Evolutionary conservation across 345 rosid genomes (phyloP).

Genomic region (Hibiscus syriacus): DNA sequence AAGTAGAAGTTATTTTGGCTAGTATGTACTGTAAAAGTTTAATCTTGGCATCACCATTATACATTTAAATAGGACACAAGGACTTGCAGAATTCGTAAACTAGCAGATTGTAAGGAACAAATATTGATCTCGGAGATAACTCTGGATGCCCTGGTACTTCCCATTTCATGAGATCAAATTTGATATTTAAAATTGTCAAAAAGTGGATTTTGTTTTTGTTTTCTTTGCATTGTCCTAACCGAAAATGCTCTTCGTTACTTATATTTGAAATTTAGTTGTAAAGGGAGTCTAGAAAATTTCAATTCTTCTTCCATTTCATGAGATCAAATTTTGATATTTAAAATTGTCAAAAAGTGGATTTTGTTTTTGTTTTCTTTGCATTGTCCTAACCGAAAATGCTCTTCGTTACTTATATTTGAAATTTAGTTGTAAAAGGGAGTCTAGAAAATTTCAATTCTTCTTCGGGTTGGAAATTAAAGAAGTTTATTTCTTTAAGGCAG

Average conservation of each 20-base stretch:
- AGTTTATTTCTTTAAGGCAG: neutral
- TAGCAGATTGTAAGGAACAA: conserved; percentile 3
- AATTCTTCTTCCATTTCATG: neutral
- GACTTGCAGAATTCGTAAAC: neutral
- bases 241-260: neutral
- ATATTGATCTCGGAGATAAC: neutral
- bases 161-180: neutral
- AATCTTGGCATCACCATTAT: neutral
- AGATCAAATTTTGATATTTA: neutral
- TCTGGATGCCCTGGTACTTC: neutral
- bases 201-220: neutral
- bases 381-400: neutral
- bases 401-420: neutral
- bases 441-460: neutral
- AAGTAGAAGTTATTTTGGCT: too few relatives aligned
- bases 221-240: neutral
- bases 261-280: neutral
- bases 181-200: neutral
- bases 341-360: neutral
- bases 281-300: neutral
- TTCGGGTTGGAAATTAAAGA: neutral
- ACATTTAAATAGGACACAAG: neutral
- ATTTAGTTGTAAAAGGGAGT: neutral
- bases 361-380: neutral
- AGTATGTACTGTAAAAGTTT: neutral